These are phyloP conservation scores for Colletotrichum camelliae DNA, from an alignment of 2,329 filamentous ascomycete genomes.

Conservation along the genomic window DNA sequence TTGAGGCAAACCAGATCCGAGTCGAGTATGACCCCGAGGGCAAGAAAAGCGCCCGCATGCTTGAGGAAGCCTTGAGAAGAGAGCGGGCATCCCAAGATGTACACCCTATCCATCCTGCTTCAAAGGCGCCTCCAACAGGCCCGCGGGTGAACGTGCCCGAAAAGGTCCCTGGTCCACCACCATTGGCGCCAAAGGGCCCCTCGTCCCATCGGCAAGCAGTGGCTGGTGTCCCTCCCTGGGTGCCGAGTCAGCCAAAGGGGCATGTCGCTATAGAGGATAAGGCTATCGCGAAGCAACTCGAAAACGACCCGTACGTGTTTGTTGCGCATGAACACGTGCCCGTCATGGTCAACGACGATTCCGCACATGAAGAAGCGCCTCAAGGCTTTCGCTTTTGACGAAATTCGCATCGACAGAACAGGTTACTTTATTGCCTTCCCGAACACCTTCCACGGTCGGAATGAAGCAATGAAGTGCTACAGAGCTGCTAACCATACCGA, in stretches of 20 bases:
- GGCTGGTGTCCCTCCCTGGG: slow-evolving; percentile 34
- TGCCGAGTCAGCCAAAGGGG: slow-evolving; percentile 50
- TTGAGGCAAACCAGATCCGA: slow-evolving; percentile 78
- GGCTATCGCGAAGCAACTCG: slow-evolving; percentile 71
- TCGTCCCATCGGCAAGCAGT: slow-evolving; percentile 57
- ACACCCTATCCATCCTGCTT: slow-evolving; percentile 25
- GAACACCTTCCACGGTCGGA: slow-evolving; percentile 75
- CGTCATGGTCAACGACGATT: slow-evolving; percentile 82
- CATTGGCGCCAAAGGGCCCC: slow-evolving; percentile 86
- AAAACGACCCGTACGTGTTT: slow-evolving; percentile 87
- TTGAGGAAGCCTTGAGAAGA: slow-evolving; percentile 75
- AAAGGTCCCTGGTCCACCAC: slow-evolving; percentile 69
- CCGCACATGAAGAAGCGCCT: slow-evolving; percentile 90
- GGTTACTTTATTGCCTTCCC: slow-evolving; percentile 95
- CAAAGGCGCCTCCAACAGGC: slow-evolving; percentile 40
- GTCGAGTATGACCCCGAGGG: slow-evolving; percentile 93
- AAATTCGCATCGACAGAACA: slow-evolving; percentile 81
- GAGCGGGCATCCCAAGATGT: slow-evolving; percentile 53
- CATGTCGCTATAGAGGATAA: slow-evolving; percentile 67
- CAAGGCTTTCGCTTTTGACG: slow-evolving; percentile 80
- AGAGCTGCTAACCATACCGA: slow-evolving; percentile 78
- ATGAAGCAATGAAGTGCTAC: slow-evolving; percentile 83
- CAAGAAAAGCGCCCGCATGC: slow-evolving; percentile 77
- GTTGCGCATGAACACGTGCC: slow-evolving; percentile 88
- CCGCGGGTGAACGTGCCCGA: slow-evolving; percentile 39